These are phyloP conservation scores for Cokeromyces recurvatus DNA, from an alignment of 371 early-diverging fungal species.

Conservation along the genomic window DNA sequence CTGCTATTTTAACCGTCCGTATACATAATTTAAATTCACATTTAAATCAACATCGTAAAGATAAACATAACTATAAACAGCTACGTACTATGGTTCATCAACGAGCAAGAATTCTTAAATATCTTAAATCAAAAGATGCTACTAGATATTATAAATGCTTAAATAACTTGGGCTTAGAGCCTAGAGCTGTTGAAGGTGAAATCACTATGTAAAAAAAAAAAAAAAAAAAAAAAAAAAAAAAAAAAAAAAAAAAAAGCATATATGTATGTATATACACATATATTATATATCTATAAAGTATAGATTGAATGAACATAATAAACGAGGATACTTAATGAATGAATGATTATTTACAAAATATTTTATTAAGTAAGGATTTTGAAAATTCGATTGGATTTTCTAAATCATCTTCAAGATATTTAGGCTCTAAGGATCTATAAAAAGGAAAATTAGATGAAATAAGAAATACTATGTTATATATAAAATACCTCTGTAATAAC, in stretches of 20 bases:
- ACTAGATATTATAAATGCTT: conserved; percentile 70
- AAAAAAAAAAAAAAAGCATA: too few species aligned
- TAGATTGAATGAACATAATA: too few species aligned
- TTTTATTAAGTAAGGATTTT: neutral
- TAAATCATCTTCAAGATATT: neutral
- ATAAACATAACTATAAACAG: conserved; percentile 80
- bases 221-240: too few species aligned
- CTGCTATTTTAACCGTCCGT: conserved; percentile 86
- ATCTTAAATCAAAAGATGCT: conserved; percentile 74
- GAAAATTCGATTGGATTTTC: neutral
- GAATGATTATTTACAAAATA: neutral
- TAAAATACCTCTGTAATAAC: conserved; percentile 7
- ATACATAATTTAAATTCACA: conserved; percentile 86
- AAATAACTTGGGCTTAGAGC: conserved; percentile 66
- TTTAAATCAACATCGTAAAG: conserved; percentile 74
- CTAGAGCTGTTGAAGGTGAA: conserved; percentile 67
- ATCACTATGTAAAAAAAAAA: too few species aligned
- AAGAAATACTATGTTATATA: neutral
- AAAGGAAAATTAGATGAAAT: neutral
- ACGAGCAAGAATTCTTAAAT: conserved; percentile 83
- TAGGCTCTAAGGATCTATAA: neutral
- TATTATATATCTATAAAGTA: too few species aligned
- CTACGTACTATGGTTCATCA: conserved; percentile 77
- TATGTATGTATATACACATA: too few species aligned
- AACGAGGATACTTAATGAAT: too few species aligned